Percentiles rank a stretch among this genome's conserved stretches.
phyloP scores from a whole-genome alignment of 805 yeast species.

The Gaillardinia entomophila region DNA sequence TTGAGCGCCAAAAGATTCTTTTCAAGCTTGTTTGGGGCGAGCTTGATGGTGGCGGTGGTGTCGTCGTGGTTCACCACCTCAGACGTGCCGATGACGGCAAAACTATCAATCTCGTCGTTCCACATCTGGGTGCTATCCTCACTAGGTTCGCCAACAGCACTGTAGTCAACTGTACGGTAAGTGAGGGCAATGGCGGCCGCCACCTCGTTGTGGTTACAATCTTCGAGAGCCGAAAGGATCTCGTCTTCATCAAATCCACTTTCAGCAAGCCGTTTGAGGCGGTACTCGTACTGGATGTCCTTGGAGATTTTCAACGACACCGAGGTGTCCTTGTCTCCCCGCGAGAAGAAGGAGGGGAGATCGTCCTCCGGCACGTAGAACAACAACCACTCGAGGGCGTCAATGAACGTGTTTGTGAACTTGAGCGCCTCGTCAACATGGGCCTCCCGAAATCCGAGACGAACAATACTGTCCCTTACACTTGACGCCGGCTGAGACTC shows the following conservation, averaged over 20 bases:
- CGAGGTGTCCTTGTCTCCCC: conserved; percentile 51
- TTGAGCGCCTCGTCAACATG: conserved; percentile 71
- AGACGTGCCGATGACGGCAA: conserved; percentile 55
- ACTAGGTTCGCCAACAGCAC: conserved; percentile 1
- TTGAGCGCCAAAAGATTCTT: conserved; percentile 15
- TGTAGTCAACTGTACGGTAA: conserved; percentile 22
- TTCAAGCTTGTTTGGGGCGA: conserved; percentile 13
- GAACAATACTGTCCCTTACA: conserved; percentile 4
- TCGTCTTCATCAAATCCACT: conserved; percentile 71
- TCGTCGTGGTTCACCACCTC: conserved; percentile 24
- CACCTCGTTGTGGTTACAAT: conserved; percentile 39
- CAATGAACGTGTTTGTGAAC: conserved; percentile 46
- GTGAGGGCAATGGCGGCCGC: conserved; percentile 48
- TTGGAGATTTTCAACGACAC: conserved; percentile 53
- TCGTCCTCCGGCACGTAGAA: conserved; percentile 95
- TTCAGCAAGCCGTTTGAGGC: conserved; percentile 50
- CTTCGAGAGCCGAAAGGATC: conserved; percentile 43
- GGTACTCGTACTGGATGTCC: conserved; percentile 50
- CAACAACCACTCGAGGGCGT: conserved; percentile 68
- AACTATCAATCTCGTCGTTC: conserved; percentile 70
- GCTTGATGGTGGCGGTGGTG: conserved; percentile 8
- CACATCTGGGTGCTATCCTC: conserved; percentile 46
- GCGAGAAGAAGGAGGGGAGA: conserved; percentile 61
- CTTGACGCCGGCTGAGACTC: not conserved
- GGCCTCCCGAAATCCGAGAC: conserved; percentile 60